Conservation (phyloP, 1,284 basidiomycete species). For the Cryptococcus neoformans region DNA sequence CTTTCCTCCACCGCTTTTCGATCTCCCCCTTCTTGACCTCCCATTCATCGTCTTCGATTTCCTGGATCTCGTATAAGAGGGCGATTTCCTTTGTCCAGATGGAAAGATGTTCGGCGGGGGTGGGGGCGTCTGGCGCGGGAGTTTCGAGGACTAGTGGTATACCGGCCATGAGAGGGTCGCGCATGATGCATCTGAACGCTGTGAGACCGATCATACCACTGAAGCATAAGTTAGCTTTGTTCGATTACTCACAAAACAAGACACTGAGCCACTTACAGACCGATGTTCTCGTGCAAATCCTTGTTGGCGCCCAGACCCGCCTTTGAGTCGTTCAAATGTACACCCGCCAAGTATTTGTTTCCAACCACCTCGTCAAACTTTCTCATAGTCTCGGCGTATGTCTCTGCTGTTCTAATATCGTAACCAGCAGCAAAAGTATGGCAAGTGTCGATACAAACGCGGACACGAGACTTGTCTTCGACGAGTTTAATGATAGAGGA, state of each 20-base stretch:
- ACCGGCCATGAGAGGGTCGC: conserved; percentile 63
- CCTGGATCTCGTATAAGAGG: conserved; percentile 47
- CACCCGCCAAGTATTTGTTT: conserved; percentile 66
- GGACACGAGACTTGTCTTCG: conserved; percentile 68
- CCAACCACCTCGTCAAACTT: conserved; percentile 68
- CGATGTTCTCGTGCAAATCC: conserved; percentile 82
- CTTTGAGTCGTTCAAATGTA: conserved; percentile 85
- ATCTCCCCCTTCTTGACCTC: conserved; percentile 32
- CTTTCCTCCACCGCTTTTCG: conserved; percentile 32
- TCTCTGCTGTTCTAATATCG: conserved; percentile 63
- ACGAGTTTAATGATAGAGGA: conserved; percentile 68
- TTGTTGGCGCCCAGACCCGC: conserved; percentile 61
- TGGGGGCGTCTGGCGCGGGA: conserved; percentile 51
- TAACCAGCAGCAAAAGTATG: conserved; percentile 82
- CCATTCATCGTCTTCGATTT: conserved; percentile 40
- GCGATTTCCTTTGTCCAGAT: conserved; percentile 73
- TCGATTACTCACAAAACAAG: neutral
- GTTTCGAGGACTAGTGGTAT: conserved; percentile 83
- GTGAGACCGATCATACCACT: conserved; percentile 66
- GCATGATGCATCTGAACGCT: conserved; percentile 65
- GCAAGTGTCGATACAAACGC: conserved; percentile 84
- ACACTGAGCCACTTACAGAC: conserved; percentile 56
- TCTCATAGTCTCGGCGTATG: conserved; percentile 49
- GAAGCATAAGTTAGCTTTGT: neutral
- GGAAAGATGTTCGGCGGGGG: conserved; percentile 51